Evolutionary conservation across 805 yeast genomes (phyloP).

Genomic region (Candida nanaspora): DNA sequence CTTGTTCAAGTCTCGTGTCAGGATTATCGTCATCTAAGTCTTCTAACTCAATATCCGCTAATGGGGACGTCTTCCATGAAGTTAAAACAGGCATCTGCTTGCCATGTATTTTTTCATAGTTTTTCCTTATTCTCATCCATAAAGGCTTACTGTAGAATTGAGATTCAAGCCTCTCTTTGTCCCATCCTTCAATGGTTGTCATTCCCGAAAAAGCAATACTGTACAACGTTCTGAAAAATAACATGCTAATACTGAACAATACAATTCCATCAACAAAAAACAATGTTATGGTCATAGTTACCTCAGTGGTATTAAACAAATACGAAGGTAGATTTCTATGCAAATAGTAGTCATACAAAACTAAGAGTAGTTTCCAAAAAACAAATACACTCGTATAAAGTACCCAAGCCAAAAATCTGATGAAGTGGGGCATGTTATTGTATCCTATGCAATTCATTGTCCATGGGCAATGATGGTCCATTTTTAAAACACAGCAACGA

Average conservation of each 20-base stretch:
- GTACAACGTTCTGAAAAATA: slow-evolving; percentile 54
- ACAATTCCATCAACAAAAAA: slow-evolving; percentile 55
- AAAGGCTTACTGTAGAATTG: slow-evolving; percentile 51
- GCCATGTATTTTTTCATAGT: slow-evolving; percentile 34
- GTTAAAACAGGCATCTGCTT: slow-evolving; percentile 35
- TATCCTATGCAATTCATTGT: slow-evolving; percentile 86
- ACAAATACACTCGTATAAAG: slow-evolving; percentile 42
- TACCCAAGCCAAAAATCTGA: slow-evolving; percentile 69
- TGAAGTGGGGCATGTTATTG: slow-evolving; percentile 68
- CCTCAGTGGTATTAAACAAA: slow-evolving; percentile 41
- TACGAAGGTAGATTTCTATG: slow-evolving; percentile 49
- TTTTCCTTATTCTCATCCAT: slow-evolving; percentile 41
- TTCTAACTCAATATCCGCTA: slow-evolving; percentile 2
- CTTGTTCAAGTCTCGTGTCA: slow-evolving; percentile 10
- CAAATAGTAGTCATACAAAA: slow-evolving; percentile 38
- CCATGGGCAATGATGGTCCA: slow-evolving; percentile 98
- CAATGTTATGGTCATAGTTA: slow-evolving; percentile 48
- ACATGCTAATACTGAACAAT: slow-evolving; percentile 46
- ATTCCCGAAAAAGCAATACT: slow-evolving; percentile 55
- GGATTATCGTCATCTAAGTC: slow-evolving; percentile 2
- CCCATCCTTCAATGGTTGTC: slow-evolving; percentile 94
- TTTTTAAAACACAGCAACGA: slow-evolving; percentile 65
- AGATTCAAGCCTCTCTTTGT: slow-evolving; percentile 68
- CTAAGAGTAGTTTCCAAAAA: slow-evolving; percentile 30
- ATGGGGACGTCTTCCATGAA: slow-evolving; percentile 32